Base-by-base conservation (phyloP, 75 land plant genomes). In the Selaginella moellendorffii region DNA sequence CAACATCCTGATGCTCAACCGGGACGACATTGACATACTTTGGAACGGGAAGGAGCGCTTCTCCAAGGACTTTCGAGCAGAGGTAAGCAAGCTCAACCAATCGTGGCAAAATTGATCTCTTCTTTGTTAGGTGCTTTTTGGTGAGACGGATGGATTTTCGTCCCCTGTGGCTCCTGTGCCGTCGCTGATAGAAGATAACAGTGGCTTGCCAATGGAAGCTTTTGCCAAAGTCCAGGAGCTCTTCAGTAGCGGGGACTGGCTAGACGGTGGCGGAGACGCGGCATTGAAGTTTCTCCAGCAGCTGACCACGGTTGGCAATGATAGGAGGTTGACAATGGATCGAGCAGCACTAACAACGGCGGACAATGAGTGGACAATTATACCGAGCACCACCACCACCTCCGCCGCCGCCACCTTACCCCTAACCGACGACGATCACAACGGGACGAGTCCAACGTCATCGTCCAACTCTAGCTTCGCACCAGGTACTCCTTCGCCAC, bases 171-270 rank as follows among this genome's bases (percentile, higher is more conserved):
- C 77, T 64, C 54, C 87, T n/a, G 52, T 70, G 54, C 73, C 79
- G 30, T 64, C 68, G 36, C 52, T 78, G 63, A 76, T 5, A 36
- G 89, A 86, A 36, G 90, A 89, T 62, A 86, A 83, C 54, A 90
- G 81, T 30, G 96, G 87, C 0, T 75, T 95, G 72, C 91, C 90
- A 18, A 64, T 86, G 23, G 99, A 95, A 31, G 96, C 86, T 64
- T 95, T 95, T 82, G 80, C 87, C 18, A 89, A 82, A 71, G 99
- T 86, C 9, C 87, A 84, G 53, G 96, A 95, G 63, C 76, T 95
- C 20, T 95, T 95, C 65, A 86, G n/a, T n/a, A n/a, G 69, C 71
- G 76, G 78, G 66, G 86, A 85, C 71, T 88, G 83, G 86, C 65
- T 73, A 28, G 85, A 81, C 65, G 78, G 66, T 10, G 81, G 75